Conservation (phyloP, 2,329 filamentous ascomycete genomes). For the Colletotrichum tanaceti region DNA sequence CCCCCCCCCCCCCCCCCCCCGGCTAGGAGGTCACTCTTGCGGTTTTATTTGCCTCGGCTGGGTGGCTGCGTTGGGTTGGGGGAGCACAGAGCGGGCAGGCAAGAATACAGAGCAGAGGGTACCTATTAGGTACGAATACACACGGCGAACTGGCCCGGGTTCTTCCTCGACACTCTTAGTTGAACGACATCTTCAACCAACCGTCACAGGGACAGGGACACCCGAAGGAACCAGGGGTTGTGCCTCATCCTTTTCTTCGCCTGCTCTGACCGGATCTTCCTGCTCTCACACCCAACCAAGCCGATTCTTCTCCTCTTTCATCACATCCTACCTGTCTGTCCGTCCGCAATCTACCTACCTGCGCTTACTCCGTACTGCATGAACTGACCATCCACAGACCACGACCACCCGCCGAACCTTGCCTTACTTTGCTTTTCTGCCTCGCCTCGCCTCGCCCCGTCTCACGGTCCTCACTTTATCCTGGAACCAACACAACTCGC, state of each 20-base stretch:
- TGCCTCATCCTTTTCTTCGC: conserved; percentile 2
- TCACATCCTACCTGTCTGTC: conserved; percentile 13
- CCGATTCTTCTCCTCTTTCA: conserved; percentile 9
- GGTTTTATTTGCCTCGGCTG: conserved; percentile 22
- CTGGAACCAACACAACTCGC: conserved; percentile 6
- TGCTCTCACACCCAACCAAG: conserved; percentile 1
- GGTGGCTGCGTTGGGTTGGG: conserved; percentile 19
- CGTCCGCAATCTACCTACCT: no score
- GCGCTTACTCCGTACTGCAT: neutral
- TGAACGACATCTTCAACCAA: conserved; percentile 39
- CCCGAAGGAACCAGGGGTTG: neutral
- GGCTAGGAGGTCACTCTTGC: conserved; percentile 21
- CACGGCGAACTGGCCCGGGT: conserved; percentile 36
- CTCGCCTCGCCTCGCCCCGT: neutral
- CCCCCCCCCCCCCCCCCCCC: neutral
- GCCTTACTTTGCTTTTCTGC: neutral
- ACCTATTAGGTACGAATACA: no score
- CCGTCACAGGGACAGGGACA: conserved; percentile 19
- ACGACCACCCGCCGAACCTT: neutral
- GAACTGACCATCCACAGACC: conserved; percentile 4
- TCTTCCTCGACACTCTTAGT: conserved; percentile 31
- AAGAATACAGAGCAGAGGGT: conserved; percentile 8
- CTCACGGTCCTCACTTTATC: conserved; percentile 5
- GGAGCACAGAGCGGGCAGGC: neutral
- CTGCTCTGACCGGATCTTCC: neutral